phyloP scores from a whole-genome alignment of 2,329 filamentous ascomycete species.

The Coniochaeta pulveracea region DNA sequence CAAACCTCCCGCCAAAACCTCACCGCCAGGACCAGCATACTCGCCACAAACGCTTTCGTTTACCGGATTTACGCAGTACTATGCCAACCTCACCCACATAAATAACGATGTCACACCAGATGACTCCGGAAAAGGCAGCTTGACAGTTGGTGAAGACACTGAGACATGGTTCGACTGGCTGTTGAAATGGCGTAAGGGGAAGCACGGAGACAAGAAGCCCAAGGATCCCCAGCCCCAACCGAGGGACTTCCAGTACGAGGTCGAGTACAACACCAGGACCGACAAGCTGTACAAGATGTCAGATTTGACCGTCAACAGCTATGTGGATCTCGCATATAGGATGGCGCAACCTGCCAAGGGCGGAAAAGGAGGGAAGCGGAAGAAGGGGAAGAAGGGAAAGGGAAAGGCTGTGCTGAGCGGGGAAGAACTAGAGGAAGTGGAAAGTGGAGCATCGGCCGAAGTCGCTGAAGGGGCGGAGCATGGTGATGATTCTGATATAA shows the following conservation, averaged over 20 bases:
- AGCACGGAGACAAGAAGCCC: conserved; percentile 47
- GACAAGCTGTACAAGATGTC: conserved; percentile 64
- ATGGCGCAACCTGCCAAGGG: conserved; percentile 47
- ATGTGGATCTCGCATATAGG: conserved; percentile 65
- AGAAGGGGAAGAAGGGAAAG: conserved; percentile 3
- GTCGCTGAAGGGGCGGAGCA: conserved; percentile 1
- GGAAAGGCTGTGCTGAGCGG: neutral
- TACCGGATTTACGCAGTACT: conserved; percentile 80
- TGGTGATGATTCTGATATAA: conserved; percentile 9
- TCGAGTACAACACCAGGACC: conserved; percentile 77
- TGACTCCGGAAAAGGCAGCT: conserved; percentile 9
- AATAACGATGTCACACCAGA: conserved; percentile 55
- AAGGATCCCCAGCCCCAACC: conserved; percentile 43
- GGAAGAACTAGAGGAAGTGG: conserved; percentile 5
- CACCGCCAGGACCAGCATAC: conserved; percentile 81
- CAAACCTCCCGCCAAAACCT: conserved; percentile 56
- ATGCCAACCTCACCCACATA: conserved; percentile 82
- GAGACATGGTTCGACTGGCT: conserved; percentile 15
- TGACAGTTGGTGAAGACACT: no score
- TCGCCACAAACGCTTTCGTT: conserved; percentile 72
- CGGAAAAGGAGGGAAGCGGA: conserved; percentile 11
- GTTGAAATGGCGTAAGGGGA: conserved; percentile 50
- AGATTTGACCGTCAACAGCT: conserved; percentile 77
- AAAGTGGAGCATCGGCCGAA: no score
- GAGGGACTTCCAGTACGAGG: conserved; percentile 58